phyloP scores from a whole-genome alignment of 1,139 yeast genomes.

The Scheffersomyces lignicola region DNA sequence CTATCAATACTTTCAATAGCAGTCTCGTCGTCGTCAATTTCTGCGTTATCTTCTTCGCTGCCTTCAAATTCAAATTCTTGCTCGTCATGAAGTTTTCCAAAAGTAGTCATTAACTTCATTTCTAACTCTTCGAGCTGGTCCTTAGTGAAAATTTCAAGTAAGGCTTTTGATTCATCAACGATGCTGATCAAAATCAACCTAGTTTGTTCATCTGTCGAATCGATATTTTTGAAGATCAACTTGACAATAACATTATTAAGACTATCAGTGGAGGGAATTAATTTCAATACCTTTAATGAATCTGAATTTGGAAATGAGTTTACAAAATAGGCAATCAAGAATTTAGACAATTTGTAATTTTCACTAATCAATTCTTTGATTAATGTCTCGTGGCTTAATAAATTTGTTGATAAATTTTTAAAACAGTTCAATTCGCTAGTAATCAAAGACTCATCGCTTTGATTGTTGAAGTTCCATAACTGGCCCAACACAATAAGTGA shows the following conservation, averaged over 20 bases:
- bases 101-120: slow-evolving; percentile 64
- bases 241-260: slow-evolving; percentile 24
- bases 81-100: slow-evolving; percentile 28
- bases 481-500: slow-evolving; percentile 44
- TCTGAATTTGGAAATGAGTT: slow-evolving; percentile 18
- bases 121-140: slow-evolving; percentile 55
- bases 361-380: slow-evolving; percentile 21
- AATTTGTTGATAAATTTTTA: slow-evolving; percentile 12
- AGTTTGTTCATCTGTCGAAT: slow-evolving; percentile 16
- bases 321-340: slow-evolving; percentile 29
- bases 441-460: slow-evolving; percentile 12
- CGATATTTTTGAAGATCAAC: slow-evolving; percentile 20
- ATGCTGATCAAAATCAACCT: slow-evolving; percentile 33
- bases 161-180: slow-evolving; percentile 45
- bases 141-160: slow-evolving; percentile 40
- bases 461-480: slow-evolving; percentile 36
- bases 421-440: slow-evolving; percentile 17
- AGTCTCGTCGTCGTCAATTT: slow-evolving; percentile 20
- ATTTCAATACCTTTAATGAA: slow-evolving; percentile 22
- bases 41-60: slow-evolving; percentile 16
- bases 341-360: slow-evolving; percentile 30
- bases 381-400: slow-evolving; percentile 7
- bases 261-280: slow-evolving; percentile 19
- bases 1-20: slow-evolving; percentile 19
- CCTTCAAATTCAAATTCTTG: slow-evolving; percentile 22